Evolutionary conservation across 306 rosid genomes (phyloP), one percentile per base, ranked within the genome.

Genomic region (Ziziphus jujuba): DNA sequence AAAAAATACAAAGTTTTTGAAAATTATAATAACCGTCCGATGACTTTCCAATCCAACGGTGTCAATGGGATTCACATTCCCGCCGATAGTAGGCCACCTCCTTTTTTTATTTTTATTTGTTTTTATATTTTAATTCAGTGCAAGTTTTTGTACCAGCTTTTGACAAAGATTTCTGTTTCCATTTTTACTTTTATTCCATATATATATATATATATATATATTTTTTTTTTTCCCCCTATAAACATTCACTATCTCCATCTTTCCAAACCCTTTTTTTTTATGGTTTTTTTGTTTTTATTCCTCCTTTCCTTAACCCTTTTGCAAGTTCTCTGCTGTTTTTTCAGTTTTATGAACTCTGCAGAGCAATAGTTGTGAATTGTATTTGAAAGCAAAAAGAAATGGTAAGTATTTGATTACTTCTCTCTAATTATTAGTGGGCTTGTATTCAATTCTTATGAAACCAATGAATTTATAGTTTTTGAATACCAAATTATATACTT

Each of bases 41-140:
- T 81, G 57, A 55, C 2, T 7, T 47, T 70, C 57, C 59, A 50
- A 85, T 90, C 91, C 36, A 70, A 84, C 88, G 90, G 83, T 14
- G 1, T 0, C 0, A 0, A 12, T 2, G 19, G 19, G 24, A 15
- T 33, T 73, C 63, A 31, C 52, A 28, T 81, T 86, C 93, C 91
- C 84, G 87, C 93, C 82, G 79, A 75, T 71, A 9, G 71, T 63
- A 67, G 74, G 72, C 33, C 63, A 15, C 40, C 67, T 20, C 50
- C 5, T n/a, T 3, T 28, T 34, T 22, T 33, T 28, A 20, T 65
- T 53, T 49, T 36, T 55, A 15, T 16, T 20, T 59, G 1, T 23
- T 33, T 44, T 43, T 54, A 24, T 6, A 1, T 61, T 9, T 5
- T 21, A 8, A 8, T 45, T 45, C 20, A 9, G 45, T 40, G 45